Base-by-base conservation (phyloP, 2,329 filamentous ascomycete genomes). In the Penicillium sp. region DNA sequence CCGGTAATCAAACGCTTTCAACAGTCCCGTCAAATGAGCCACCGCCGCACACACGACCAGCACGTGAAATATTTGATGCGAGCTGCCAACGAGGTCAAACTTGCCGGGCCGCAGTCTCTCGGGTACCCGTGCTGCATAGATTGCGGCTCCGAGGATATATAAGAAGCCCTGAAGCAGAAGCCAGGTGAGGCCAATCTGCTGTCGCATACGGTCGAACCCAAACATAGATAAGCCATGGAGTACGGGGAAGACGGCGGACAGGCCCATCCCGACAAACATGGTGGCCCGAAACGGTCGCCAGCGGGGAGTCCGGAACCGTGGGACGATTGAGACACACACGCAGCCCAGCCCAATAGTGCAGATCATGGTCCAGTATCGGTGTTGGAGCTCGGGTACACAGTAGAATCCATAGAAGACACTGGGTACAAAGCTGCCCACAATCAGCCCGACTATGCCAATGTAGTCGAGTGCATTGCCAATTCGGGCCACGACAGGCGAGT, bases 381-480 rank as follows among this genome's bases (percentile, higher is more conserved):
- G 80, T 77, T 92, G 86, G 67, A 93, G 72, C 8, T 73, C 68
- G 3, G 86, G 85, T 61, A 87, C 78, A 68, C 88, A 92, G 67
- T 85, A 91, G 72, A 96, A 92, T 3, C 89, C 92, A 74, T 96
- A 96, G 74, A 91, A 95, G 58, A 99, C 75, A 50, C 90, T 89
- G 2, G 95, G 93, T 46, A 98, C 85, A 70, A 93, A 96, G 72
- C 89, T 93, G 7, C 95, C 95, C 64, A 93, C 90, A 58, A 98
- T 98, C 64, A 99, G 79, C 49, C 88, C 85, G 29, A 98, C 91
- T 66, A 99, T 99, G 7, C 95, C 95, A 5, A 93, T 85, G 72
- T 99, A 98, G 72, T 99, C 95, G 55, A 98, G 79, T 74, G 96
- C 91, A 73, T 98, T 98, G 11, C 93, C 93, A 80, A 92, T 90